Evolutionary conservation across 192 early-diverging fungal genomes (phyloP).

Genomic region (Coemansia sp.): DNA sequence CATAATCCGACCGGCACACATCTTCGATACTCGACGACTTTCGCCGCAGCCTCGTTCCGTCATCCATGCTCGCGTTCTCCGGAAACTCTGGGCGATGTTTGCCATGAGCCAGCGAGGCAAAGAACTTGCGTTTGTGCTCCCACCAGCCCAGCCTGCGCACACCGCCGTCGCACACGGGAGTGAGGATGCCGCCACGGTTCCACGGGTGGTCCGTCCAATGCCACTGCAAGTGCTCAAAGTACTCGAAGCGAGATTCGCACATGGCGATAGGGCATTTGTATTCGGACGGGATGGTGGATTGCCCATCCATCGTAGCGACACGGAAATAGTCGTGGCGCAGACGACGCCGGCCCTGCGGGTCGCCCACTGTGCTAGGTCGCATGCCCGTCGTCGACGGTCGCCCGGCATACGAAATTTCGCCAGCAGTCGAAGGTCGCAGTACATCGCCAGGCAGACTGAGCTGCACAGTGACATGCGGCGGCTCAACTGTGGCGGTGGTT

Average conservation of each 20-base stretch:
- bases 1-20: conserved; percentile 41
- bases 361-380: conserved; percentile 7
- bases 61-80: conserved; percentile 7
- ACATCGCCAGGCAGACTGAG: not conserved
- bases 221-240: conserved; percentile 35
- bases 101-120: conserved; percentile 37
- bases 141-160: conserved; percentile 42
- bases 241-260: conserved; percentile 20
- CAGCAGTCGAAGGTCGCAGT: not conserved
- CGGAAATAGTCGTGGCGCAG: conserved; percentile 42
- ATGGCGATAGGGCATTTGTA: conserved; percentile 40
- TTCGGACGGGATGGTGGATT: conserved; percentile 14
- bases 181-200: conserved; percentile 47
- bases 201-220: conserved; percentile 49
- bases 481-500: not conserved
- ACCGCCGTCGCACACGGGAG: conserved; percentile 45
- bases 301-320: conserved; percentile 42
- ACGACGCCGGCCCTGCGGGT: conserved; percentile 9
- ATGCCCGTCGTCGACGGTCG: not conserved
- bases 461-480: not conserved
- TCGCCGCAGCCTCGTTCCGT: conserved; percentile 8
- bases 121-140: conserved; percentile 48
- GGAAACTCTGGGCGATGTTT: conserved; percentile 25
- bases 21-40: conserved; percentile 34
- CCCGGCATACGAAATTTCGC: not conserved